Evolutionary conservation across 176 grass and related monocot genomes (phyloP), one percentile per base, ranked within the genome.

Genomic region (Puccinellia tenuiflora): DNA sequence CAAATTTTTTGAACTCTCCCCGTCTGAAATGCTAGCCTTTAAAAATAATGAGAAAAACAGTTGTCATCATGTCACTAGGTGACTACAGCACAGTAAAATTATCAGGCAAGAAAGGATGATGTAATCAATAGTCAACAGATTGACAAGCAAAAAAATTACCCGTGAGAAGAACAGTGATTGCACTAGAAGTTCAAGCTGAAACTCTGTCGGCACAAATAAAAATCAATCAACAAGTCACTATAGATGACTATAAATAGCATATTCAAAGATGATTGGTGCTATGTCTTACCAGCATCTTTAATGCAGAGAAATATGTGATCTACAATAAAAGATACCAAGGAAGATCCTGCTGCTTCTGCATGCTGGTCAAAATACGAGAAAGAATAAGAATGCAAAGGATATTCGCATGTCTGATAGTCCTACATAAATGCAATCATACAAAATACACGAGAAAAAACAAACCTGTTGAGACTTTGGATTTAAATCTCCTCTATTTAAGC

Each of bases 281-380:
- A 80, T 26, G 39, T 86, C 84, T 84, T 81, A 99, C 97, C 97
- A 90, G 91, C 84, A 94, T 99, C 97, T 87, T 94, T 99, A 67
- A 99, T 96, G 70, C 97, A 99, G 34, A 99, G 89, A 84, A 99
- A 99, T 81, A 99, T 96, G 81, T 99, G 97, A 78, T 99, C 97
- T 48, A 99, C 80, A 87, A 99, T 89, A 84, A 99, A 90, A 45
- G 97, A 96, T 25, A 99, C 97, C 89, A 93, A 90, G 11, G 97
- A 99, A 99, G 91, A 93, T 79, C 93, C 91, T 81, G 93, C 93
- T 83, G 93, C 89, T 81, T 99, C 97, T 54, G 91, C 87, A 72
- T 88, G 93, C 85, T 92, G 84, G 25, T 84, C 31, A 85, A 87
- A 81, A 85, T 81, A 80, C n/a, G n/a, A 85, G 10, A 88, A 73